Evolutionary conservation across 2,329 filamentous ascomycete species (phyloP).

Genomic region (Colletotrichum sansevieriae): DNA sequence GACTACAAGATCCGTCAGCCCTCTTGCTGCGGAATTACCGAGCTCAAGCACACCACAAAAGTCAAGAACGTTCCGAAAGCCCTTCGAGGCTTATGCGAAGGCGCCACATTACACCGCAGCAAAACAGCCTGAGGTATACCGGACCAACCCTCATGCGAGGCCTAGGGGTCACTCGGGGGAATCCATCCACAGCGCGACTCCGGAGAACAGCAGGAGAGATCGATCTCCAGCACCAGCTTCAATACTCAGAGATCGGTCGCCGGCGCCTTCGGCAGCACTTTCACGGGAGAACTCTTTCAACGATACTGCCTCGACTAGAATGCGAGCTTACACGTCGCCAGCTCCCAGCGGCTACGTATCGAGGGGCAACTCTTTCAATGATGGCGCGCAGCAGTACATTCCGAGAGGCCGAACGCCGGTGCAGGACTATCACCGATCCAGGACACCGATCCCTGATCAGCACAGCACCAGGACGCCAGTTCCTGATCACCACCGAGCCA

Average conservation of each 20-base stretch:
- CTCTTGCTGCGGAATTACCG: conserved; percentile 69
- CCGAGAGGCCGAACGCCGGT: conserved; percentile 36
- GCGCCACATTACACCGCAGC: conserved; percentile 75
- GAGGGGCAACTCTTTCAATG: conserved; percentile 39
- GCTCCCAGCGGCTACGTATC: conserved; percentile 37
- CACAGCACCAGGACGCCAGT: conserved; percentile 20
- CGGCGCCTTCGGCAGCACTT: conserved; percentile 40
- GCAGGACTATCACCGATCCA: conserved; percentile 16
- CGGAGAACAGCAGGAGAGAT: conserved; percentile 30
- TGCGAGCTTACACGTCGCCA: conserved; percentile 40
- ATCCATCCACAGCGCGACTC: conserved; percentile 48
- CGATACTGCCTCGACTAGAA: conserved; percentile 39
- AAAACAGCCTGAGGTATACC: conserved; percentile 70
- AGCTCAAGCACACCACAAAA: conserved; percentile 70
- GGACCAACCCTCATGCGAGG: conserved; percentile 54
- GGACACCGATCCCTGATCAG: conserved; percentile 13
- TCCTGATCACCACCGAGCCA: conserved; percentile 9
- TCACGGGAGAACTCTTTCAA: conserved; percentile 43
- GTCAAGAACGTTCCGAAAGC: conserved; percentile 74
- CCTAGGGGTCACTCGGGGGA: conserved; percentile 58
- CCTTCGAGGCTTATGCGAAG: conserved; percentile 76
- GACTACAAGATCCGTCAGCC: conserved; percentile 71
- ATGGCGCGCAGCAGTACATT: conserved; percentile 39
- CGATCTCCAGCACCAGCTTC: conserved; percentile 40
- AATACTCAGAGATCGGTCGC: conserved; percentile 35